A percentile compares a stretch with the other conserved stretches of the same genome.
Conservation (phyloP, 768 basidiomycete genomes). For the Chalciporus sphaerocephalus region DNA sequence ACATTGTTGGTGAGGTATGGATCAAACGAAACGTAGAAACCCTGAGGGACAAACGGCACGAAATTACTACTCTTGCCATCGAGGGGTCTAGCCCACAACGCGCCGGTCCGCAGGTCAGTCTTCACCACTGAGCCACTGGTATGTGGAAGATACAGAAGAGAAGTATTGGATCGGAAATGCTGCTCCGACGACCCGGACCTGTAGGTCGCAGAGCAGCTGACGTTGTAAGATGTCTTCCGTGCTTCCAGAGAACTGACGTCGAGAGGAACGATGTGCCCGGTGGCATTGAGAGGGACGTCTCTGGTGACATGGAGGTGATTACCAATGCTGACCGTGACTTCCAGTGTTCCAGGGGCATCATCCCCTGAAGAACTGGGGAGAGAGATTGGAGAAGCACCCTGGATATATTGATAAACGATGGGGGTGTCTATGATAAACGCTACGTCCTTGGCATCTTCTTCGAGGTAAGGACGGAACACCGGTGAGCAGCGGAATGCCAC, state of each 20-base stretch:
- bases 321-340: slow-evolving; percentile 32
- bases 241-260: slow-evolving; percentile 29
- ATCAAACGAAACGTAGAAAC: slow-evolving; percentile 67
- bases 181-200: slow-evolving; percentile 16
- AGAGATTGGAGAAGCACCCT: slow-evolving; percentile 32
- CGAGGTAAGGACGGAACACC: slow-evolving; percentile 44
- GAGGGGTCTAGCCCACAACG: slow-evolving; percentile 37
- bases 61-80: slow-evolving; percentile 18
- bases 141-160: slow-evolving; percentile 40
- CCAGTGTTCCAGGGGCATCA: slow-evolving; percentile 8
- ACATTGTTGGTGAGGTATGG: slow-evolving; percentile 50
- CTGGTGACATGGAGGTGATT: slow-evolving; percentile 20
- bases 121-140: slow-evolving; percentile 41
- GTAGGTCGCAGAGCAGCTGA: slow-evolving; percentile 36
- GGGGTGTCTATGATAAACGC: slow-evolving; percentile 37
- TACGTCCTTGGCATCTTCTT: slow-evolving; percentile 31
- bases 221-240: slow-evolving; percentile 26
- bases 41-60: slow-evolving; percentile 57
- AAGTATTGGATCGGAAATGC: slow-evolving; percentile 28
- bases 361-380: slow-evolving; percentile 4
- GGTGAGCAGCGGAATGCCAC: slow-evolving; percentile 46
- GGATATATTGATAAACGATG: slow-evolving; percentile 34
- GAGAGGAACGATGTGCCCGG: slow-evolving; percentile 33
- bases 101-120: slow-evolving; percentile 44
- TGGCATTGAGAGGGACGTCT: slow-evolving; percentile 37